A percentile compares a stretch with the other conserved stretches of the same genome.
phyloP scores from a whole-genome alignment of 1,284 basidiomycete species.

The Microbotryum violaceum region DNA sequence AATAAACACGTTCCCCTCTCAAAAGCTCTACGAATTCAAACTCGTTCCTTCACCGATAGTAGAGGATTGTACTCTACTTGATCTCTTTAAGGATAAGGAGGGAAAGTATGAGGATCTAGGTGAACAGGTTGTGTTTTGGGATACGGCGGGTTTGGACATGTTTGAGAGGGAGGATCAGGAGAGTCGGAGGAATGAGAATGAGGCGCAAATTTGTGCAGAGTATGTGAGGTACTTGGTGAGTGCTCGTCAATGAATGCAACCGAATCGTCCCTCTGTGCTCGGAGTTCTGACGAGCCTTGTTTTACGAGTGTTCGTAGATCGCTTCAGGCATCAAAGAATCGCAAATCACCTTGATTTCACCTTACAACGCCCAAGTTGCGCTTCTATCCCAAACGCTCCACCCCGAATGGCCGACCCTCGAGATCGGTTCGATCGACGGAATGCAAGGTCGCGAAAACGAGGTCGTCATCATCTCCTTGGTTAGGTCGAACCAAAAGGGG shows the following conservation, averaged over 20 bases:
- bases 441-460: conserved; percentile 81
- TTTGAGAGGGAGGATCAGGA: neutral
- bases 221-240: conserved; percentile 73
- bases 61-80: conserved; percentile 59
- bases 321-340: conserved; percentile 57
- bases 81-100: conserved; percentile 52
- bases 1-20: conserved; percentile 71
- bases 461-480: conserved; percentile 77
- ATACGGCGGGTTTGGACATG: conserved; percentile 47
- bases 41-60: conserved; percentile 67
- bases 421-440: conserved; percentile 85
- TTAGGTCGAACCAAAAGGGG: conserved; percentile 70
- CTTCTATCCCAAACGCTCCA: conserved; percentile 65
- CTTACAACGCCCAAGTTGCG: conserved; percentile 89
- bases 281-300: no score
- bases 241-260: neutral
- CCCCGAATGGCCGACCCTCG: conserved; percentile 62
- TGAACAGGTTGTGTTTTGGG: conserved; percentile 81
- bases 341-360: conserved; percentile 85
- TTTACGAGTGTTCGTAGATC: conserved; percentile 47
- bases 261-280: no score
- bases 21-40: conserved; percentile 66
- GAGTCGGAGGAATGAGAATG: conserved; percentile 83
- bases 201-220: conserved; percentile 69
- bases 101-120: conserved; percentile 63